A percentile compares a stretch with the other conserved stretches of the same genome.
Evolutionary conservation across 306 rosid species (phyloP).

Genomic region (Clitoria ternatea): DNA sequence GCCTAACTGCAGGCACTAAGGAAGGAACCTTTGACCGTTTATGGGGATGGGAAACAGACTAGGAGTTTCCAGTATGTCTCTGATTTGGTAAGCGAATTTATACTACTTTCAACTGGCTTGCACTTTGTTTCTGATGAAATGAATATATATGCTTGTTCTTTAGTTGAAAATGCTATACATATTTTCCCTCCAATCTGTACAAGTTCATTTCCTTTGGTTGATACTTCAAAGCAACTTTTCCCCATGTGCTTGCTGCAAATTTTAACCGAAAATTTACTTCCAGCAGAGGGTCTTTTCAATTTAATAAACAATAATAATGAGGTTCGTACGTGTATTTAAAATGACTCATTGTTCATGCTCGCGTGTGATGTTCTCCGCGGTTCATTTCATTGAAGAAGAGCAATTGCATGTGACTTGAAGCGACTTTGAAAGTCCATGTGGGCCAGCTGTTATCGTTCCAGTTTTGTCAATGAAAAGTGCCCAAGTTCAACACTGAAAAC

Average conservation of each 20-base stretch:
- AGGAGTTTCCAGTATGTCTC: constrained; percentile 99
- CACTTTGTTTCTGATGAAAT: constrained; percentile 13
- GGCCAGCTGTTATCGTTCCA: constrained; percentile 17
- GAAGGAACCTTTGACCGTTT: constrained; percentile 93
- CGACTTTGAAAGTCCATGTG: constrained; percentile 13
- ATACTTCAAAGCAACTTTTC: background rate
- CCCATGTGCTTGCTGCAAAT: constrained; percentile 40
- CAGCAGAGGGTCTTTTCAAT: background rate
- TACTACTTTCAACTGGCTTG: background rate
- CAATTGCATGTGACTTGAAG: constrained; percentile 31
- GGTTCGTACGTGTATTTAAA: background rate
- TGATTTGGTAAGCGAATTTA: constrained; percentile 67
- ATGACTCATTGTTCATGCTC: background rate
- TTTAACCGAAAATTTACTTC: background rate
- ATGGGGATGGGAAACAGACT: constrained; percentile 99
- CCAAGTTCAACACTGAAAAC: constrained; percentile 8
- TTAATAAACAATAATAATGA: background rate
- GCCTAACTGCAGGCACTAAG: constrained; percentile 75
- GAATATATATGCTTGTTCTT: background rate
- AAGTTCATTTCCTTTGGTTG: background rate
- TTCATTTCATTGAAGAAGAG: constrained; percentile 14
- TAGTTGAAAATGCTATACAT: background rate
- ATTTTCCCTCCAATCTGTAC: background rate
- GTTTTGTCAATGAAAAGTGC: background rate
- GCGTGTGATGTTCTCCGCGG: background rate